Evolutionary conservation across 805 yeast species (phyloP).

Genomic region (Starmera caribaea): DNA sequence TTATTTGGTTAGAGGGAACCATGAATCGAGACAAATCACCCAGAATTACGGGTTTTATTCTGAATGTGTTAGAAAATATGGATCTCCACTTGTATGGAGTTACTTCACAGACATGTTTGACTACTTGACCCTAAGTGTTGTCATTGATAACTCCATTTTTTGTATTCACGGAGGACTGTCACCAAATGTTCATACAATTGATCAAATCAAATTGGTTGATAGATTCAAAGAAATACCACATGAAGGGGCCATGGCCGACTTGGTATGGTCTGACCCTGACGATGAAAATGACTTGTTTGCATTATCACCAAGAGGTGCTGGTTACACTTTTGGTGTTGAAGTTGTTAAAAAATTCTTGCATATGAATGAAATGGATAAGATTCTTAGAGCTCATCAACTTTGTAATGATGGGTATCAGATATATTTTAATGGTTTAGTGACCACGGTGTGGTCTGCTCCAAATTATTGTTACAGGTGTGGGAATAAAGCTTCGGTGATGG

Average conservation of each 20-base stretch:
- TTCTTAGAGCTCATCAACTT: slow-evolving; percentile 89
- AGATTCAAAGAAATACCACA: slow-evolving; percentile 94
- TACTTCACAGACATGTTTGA: slow-evolving; percentile 90
- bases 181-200: slow-evolving; percentile 89
- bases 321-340: slow-evolving; percentile 88
- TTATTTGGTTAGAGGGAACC: slow-evolving; percentile 84
- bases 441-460: slow-evolving; percentile 99
- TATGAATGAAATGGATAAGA: slow-evolving; percentile 68
- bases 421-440: slow-evolving; percentile 80
- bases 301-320: slow-evolving; percentile 94
- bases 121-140: slow-evolving; percentile 78
- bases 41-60: slow-evolving; percentile 96
- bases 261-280: slow-evolving; percentile 98
- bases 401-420: slow-evolving; percentile 95
- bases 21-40: slow-evolving; percentile 93
- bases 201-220: slow-evolving; percentile 85
- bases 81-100: slow-evolving; percentile 73
- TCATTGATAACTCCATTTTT: slow-evolving; percentile 81
- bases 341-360: slow-evolving; percentile 81
- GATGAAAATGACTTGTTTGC: slow-evolving; percentile 69
- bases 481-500: slow-evolving; percentile 94
- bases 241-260: slow-evolving; percentile 98
- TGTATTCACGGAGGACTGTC: slow-evolving; percentile 97
- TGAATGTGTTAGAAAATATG: slow-evolving; percentile 87
- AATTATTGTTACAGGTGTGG: slow-evolving; percentile 97